Conservation (phyloP, 352 stramenopile species). For the Phytophthora sp. region DNA sequence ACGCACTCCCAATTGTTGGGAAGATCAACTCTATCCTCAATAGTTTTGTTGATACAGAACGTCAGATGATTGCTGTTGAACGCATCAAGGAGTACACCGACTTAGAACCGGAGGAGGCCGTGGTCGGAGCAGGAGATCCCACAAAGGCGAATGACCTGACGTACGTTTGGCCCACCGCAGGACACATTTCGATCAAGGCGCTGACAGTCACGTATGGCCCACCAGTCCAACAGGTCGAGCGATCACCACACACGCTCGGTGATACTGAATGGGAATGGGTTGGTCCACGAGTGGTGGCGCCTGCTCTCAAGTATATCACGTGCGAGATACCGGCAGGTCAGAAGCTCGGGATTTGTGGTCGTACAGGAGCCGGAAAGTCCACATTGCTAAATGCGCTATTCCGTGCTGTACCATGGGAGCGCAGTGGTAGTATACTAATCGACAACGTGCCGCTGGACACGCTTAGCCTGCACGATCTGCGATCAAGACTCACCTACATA, state of each 20-base stretch:
- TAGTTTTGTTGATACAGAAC: slow-evolving; percentile 89
- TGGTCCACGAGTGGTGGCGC: slow-evolving; percentile 19
- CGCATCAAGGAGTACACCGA: slow-evolving; percentile 85
- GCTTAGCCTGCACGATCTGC: slow-evolving; percentile 69
- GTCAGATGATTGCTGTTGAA: slow-evolving; percentile 93
- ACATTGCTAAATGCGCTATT: slow-evolving; percentile 88
- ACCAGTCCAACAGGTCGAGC: slow-evolving; percentile 1
- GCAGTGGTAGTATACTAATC: slow-evolving; percentile 63
- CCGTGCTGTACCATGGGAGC: slow-evolving; percentile 60
- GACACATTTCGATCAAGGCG: slow-evolving; percentile 55
- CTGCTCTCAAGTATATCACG: slow-evolving; percentile 51
- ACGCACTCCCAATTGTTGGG: slow-evolving; percentile 87
- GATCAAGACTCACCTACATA: slow-evolving; percentile 79
- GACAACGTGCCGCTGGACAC: slow-evolving; percentile 71
- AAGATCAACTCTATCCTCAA: slow-evolving; percentile 89
- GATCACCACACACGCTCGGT: slow-evolving; percentile 11
- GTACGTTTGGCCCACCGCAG: slow-evolving; percentile 44
- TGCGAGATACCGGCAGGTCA: slow-evolving; percentile 58
- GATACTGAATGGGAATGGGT: slow-evolving; percentile 30
- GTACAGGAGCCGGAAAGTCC: slow-evolving; percentile 92
- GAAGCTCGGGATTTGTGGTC: slow-evolving; percentile 86
- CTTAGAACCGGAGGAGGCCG: slow-evolving; percentile 54
- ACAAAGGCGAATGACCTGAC: slow-evolving; percentile 13
- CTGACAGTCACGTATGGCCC: slow-evolving; percentile 50
- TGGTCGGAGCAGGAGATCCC: slow-evolving; percentile 10